Base-by-base conservation (phyloP, 768 basidiomycete species). In the Tulasnella sp. region DNA sequence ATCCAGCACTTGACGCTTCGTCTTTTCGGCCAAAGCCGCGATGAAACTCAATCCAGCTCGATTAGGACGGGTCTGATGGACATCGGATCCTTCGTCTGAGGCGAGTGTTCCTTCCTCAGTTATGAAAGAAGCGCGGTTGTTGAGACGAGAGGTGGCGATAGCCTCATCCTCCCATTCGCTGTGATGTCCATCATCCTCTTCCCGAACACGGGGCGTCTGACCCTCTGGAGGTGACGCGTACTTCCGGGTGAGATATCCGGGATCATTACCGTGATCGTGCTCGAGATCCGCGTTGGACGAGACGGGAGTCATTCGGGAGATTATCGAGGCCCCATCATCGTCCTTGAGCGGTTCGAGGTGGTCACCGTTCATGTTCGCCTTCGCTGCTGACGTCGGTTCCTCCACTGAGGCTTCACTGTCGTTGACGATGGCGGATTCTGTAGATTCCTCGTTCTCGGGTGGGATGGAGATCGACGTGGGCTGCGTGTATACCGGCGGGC, bases 61-160 rank as follows among this genome's bases (percentile, higher is more conserved):
- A 22, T 31, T 30, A 31, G 3, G 24, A n/a, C 21, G 21, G 21
- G n/a, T 7, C 27, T 48, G 46, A 51, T 59, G 45, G 38, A 27
- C 48, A 10, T 22, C 11, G 11, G 57, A 59, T 17, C 31, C 45
- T 21, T 24, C 29, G 9, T 59, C 48, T 17, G 41, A 38, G 25
- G 57, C 57, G 17, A 59, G 27, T 25, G 57, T 22, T 22, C 57
- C 57, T 22, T 49, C 57, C 21, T 59, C 46, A 3, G 57, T 42
- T 11, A 42, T 48, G 46, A 59, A 41, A 2, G 57, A 59, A 19
- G 42, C 45, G 31, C 49, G 46, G 30, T 49, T 19, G 21, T 48
- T 46, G 43, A 56, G 34, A 48, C 11, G 46, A 5, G 46, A 5
- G 7, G 34, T 15, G 15, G 27, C 54, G 12, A 56, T 27, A 15